These are phyloP conservation scores for Lizonia empirigonia DNA, from an alignment of 2,329 filamentous ascomycete genomes.

Conservation along the genomic window DNA sequence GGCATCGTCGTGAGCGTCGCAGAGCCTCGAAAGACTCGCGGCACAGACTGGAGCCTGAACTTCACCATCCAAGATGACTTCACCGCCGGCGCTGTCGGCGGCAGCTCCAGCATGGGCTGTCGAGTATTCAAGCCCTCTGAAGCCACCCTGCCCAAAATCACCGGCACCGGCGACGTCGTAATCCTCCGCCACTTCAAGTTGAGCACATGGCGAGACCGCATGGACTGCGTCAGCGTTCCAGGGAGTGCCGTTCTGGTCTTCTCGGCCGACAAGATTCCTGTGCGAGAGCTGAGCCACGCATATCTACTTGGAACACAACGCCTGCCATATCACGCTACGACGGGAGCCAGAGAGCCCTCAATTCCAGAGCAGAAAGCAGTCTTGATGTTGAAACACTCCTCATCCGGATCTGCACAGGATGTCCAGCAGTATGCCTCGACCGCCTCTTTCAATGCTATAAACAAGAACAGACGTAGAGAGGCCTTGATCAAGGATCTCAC, in stretches of 20 bases:
- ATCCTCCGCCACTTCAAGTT: slow-evolving; percentile 56
- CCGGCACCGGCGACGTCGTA: slow-evolving; percentile 65
- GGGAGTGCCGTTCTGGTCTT: slow-evolving; percentile 23
- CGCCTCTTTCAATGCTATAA: slow-evolving; percentile 6
- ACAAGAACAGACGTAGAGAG: slow-evolving; percentile 37
- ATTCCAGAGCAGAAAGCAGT: slow-evolving; percentile 32
- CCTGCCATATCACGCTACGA: slow-evolving; percentile 14
- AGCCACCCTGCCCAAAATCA: slow-evolving; percentile 52
- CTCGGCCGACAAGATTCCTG: slow-evolving; percentile 24
- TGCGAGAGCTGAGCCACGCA: slow-evolving; percentile 25
- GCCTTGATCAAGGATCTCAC: slow-evolving; percentile 67
- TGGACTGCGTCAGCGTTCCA: slow-evolving; percentile 19
- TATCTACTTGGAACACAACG: slow-evolving; percentile 25
- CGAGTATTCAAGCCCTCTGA: slow-evolving; percentile 30
- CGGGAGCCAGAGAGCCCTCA: slow-evolving; percentile 14
- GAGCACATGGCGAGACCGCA: slow-evolving; percentile 21
- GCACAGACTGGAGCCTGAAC: slow-evolving; percentile 55
- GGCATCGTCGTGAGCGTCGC: slow-evolving; percentile 73
- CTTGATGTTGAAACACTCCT: slow-evolving; percentile 31
- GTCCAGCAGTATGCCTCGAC: slow-evolving; percentile 23
- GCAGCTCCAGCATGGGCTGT: slow-evolving; percentile 25
- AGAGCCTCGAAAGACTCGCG: slow-evolving; percentile 56
- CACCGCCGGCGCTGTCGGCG: slow-evolving; percentile 17
- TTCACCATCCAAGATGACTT: slow-evolving; percentile 51
- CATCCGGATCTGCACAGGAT: slow-evolving; percentile 19